Evolutionary conservation across 305 asterid genomes (phyloP).

Genomic region (Euphrasia arctica): DNA sequence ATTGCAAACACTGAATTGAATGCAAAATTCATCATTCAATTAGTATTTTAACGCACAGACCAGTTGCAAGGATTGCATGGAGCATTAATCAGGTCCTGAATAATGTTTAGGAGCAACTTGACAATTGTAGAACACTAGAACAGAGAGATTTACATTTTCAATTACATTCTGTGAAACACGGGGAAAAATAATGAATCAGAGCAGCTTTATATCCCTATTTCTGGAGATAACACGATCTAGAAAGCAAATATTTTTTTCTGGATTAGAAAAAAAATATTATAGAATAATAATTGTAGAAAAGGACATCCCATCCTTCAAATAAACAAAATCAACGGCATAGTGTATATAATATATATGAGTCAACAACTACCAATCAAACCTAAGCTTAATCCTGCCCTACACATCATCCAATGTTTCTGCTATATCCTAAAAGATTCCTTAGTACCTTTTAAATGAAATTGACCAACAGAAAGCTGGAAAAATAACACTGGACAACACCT

Average conservation of each 20-base stretch:
- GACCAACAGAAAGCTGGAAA: no score
- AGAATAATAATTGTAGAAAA: neutral
- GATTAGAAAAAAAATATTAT: slow-evolving; percentile 3
- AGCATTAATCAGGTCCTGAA: slow-evolving; percentile 16
- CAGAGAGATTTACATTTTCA: neutral
- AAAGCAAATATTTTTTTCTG: slow-evolving; percentile 11
- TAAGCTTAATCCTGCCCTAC: no score
- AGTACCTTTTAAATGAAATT: no score
- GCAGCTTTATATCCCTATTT: slow-evolving; percentile 2
- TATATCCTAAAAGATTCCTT: no score
- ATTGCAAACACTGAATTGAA: slow-evolving; percentile 12
- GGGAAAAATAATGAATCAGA: neutral
- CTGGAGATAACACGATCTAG: neutral
- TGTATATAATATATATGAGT: no score
- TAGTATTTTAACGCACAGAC: slow-evolving; percentile 5
- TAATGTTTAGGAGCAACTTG: no score
- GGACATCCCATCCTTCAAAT: no score
- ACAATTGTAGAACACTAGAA: no score
- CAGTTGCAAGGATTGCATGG: slow-evolving; percentile 4
- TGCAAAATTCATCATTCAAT: slow-evolving; percentile 4
- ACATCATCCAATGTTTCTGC: no score
- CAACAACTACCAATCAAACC: no score
- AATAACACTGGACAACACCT: no score
- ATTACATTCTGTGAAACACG: neutral
- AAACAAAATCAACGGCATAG: no score